Evolutionary conservation across 768 basidiomycete genomes (phyloP).

Genomic region (Termitomyces sp.): DNA sequence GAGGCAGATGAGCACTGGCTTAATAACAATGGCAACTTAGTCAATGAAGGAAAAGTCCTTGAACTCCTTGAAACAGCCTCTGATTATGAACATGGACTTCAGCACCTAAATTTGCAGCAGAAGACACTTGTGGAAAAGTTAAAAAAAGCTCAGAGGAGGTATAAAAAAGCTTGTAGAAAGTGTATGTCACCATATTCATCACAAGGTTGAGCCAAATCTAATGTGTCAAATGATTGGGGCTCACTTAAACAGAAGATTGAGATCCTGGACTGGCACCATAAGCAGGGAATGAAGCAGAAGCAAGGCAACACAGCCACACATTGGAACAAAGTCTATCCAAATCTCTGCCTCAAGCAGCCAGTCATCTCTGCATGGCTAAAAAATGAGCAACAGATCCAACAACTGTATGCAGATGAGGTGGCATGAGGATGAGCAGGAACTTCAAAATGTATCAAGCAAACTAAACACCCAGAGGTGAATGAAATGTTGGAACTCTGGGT

Average conservation of each 20-base stretch:
- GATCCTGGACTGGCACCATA: no score
- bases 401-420: not conserved
- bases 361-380: no score
- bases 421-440: not conserved
- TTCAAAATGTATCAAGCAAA: no score
- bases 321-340: no score
- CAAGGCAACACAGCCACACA: no score
- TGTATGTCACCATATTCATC: not conserved
- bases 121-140: slow-evolving; percentile 7
- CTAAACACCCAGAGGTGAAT: not conserved
- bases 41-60: slow-evolving; percentile 16
- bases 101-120: slow-evolving; percentile 5
- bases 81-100: slow-evolving; percentile 18
- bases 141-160: not conserved
- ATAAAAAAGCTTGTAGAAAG: not conserved
- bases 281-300: no score
- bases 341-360: no score
- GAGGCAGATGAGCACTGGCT: slow-evolving; percentile 17
- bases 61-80: slow-evolving; percentile 16
- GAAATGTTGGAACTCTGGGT: slow-evolving; percentile 10
- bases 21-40: slow-evolving; percentile 15
- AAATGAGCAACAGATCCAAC: no score
- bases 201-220: not conserved
- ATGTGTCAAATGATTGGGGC: not conserved
- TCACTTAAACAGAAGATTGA: no score